phyloP scores from a whole-genome alignment of 768 basidiomycete species.

The Tulasnella sp. region DNA sequence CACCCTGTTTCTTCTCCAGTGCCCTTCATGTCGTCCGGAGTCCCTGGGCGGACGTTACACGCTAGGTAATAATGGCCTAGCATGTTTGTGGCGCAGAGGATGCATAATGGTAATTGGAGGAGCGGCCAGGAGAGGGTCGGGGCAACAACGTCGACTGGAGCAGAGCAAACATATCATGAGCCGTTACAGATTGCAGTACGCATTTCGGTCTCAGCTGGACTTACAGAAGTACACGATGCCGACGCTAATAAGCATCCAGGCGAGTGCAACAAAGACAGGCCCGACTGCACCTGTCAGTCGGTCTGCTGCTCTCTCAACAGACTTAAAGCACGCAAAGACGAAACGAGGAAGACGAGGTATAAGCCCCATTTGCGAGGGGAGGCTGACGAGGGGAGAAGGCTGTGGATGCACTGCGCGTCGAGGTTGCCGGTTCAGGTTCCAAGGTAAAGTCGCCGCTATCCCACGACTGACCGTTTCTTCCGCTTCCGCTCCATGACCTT shows the following conservation, averaged over 20 bases:
- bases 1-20: slow-evolving; percentile 43
- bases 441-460: background rate
- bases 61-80: slow-evolving; percentile 82
- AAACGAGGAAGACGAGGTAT: slow-evolving; percentile 11
- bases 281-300: slow-evolving; percentile 85
- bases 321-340: slow-evolving; percentile 61
- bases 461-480: background rate
- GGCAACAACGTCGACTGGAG: slow-evolving; percentile 71
- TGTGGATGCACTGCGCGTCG: background rate
- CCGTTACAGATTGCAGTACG: slow-evolving; percentile 7
- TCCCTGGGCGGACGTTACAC: slow-evolving; percentile 76
- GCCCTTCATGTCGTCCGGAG: slow-evolving; percentile 50
- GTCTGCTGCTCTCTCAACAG: slow-evolving; percentile 70
- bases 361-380: background rate
- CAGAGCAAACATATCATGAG: background rate
- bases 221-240: slow-evolving; percentile 80
- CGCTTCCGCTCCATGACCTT: slow-evolving; percentile 6
- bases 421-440: background rate
- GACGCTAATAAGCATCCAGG: slow-evolving; percentile 61
- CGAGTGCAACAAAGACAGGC: slow-evolving; percentile 83
- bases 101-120: slow-evolving; percentile 61
- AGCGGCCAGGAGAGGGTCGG: slow-evolving; percentile 59
- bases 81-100: slow-evolving; percentile 74
- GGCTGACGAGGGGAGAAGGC: background rate
- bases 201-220: slow-evolving; percentile 37